Evolutionary conservation across 2,329 filamentous ascomycete genomes (phyloP).

Genomic region (Xylaria sp.): DNA sequence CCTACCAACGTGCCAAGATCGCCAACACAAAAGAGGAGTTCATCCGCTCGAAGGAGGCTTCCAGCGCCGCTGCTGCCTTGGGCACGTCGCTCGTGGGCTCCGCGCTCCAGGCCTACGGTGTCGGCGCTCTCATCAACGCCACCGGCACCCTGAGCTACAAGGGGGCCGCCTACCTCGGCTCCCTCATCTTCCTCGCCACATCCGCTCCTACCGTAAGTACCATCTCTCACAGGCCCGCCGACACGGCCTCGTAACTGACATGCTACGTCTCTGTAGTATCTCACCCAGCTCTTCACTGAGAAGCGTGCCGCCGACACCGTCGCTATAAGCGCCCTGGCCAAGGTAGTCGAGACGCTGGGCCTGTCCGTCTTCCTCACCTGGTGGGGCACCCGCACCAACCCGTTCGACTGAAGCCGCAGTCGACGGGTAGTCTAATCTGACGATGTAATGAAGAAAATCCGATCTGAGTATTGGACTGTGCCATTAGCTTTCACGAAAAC

Average conservation of each 20-base stretch:
- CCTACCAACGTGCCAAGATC: conserved; percentile 88
- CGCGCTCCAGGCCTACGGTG: conserved; percentile 85
- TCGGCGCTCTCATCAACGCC: conserved; percentile 90
- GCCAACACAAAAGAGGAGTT: conserved; percentile 98
- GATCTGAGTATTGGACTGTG: conserved; percentile 20
- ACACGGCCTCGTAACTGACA: neutral
- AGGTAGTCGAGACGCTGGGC: conserved; percentile 90
- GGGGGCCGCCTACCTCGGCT: conserved; percentile 91
- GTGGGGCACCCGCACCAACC: conserved; percentile 96
- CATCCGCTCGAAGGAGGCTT: conserved; percentile 88
- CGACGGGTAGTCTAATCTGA: conserved; percentile 1
- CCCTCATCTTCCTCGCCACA: conserved; percentile 88
- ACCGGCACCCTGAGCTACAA: conserved; percentile 96
- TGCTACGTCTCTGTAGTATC: conserved; percentile 62
- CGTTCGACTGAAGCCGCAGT: conserved; percentile 71
- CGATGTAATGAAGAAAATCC: conserved; percentile 24
- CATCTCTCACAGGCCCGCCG: neutral
- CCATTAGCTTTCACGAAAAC: conserved; percentile 26
- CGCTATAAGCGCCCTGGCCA: conserved; percentile 81
- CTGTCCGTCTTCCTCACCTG: conserved; percentile 91
- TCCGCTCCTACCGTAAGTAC: conserved; percentile 80
- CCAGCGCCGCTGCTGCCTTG: conserved; percentile 85
- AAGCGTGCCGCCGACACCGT: conserved; percentile 91
- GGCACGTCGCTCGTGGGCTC: conserved; percentile 89
- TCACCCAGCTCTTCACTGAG: conserved; percentile 86